These are phyloP conservation scores for Blastobotrys americana DNA, from an alignment of 805 yeast genomes.

Conservation along the genomic window DNA sequence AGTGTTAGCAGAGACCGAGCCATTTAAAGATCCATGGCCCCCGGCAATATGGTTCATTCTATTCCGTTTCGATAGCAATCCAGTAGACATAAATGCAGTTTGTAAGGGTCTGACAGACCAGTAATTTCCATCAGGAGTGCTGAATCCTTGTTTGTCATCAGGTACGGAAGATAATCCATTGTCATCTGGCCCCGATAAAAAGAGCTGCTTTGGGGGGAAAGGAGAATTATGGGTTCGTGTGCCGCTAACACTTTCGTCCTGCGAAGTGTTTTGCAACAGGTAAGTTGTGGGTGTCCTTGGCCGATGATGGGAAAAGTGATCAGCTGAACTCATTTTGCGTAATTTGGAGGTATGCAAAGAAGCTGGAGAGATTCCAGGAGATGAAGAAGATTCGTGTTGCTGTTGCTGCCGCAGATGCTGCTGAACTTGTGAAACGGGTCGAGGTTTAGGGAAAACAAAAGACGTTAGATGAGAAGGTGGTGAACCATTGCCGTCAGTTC, in stretches of 20 bases:
- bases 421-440: not conserved
- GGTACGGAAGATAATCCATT: conserved; percentile 8
- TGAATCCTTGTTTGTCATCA: conserved; percentile 22
- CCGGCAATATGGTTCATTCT: conserved; percentile 26
- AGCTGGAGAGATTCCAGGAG: not conserved
- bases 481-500: conserved; percentile 4
- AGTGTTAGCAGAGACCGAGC: not conserved
- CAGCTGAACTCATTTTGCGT: conserved; percentile 22
- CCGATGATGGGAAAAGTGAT: conserved; percentile 10
- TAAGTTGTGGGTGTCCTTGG: not conserved
- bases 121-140: conserved; percentile 52
- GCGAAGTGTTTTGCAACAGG: not conserved
- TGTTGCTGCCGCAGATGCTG: not conserved
- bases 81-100: conserved; percentile 73
- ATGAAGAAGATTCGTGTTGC: not conserved
- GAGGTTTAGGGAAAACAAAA: conserved; percentile 17
- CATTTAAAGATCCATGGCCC: conserved; percentile 9
- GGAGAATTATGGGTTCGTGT: conserved; percentile 14
- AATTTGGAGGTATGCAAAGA: conserved; percentile 15
- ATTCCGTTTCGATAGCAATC: conserved; percentile 58
- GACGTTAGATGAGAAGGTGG: conserved; percentile 18
- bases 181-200: not conserved
- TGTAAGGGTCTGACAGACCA: conserved; percentile 75
- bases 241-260: not conserved
- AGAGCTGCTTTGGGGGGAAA: conserved; percentile 13